Evolutionary conservation across 495 filamentous ascomycete species (phyloP).

Genomic region (Talaromyces liani): DNA sequence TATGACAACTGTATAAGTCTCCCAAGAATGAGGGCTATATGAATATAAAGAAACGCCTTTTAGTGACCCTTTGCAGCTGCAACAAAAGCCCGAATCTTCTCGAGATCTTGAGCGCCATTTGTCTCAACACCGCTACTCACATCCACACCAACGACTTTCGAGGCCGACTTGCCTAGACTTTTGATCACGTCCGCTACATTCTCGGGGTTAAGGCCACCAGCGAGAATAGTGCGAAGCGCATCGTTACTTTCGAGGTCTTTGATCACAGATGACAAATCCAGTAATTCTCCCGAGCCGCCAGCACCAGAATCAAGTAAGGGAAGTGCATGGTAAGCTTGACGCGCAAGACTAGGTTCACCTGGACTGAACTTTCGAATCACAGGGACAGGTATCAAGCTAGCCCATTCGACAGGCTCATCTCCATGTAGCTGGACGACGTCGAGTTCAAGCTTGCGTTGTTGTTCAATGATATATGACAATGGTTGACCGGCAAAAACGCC

Average conservation of each 20-base stretch:
- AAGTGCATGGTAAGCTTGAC: constrained; percentile 72
- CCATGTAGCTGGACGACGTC: constrained; percentile 93
- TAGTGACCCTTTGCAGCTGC: constrained; percentile 52
- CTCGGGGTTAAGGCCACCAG: constrained; percentile 69
- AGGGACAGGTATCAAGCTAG: constrained; percentile 75
- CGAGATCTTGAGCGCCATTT: constrained; percentile 69
- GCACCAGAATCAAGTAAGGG: constrained; percentile 79
- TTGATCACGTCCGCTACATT: constrained; percentile 63
- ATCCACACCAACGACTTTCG: constrained; percentile 74
- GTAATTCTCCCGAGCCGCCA: constrained; percentile 70
- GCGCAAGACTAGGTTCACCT: constrained; percentile 58
- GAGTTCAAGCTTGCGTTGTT: constrained; percentile 69
- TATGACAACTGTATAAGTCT: background rate
- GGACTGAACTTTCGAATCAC: constrained; percentile 79
- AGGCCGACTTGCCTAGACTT: constrained; percentile 44
- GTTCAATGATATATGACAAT: constrained; percentile 65
- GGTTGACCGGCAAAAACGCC: constrained; percentile 94
- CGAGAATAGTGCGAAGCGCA: constrained; percentile 63
- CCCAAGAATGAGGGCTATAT: background rate
- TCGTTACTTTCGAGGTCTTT: constrained; percentile 53
- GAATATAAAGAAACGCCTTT: background rate
- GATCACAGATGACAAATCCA: constrained; percentile 61
- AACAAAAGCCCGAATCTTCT: constrained; percentile 79
- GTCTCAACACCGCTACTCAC: constrained; percentile 90
- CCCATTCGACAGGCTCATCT: constrained; percentile 87